Conservation (phyloP, 306 rosid species). For the Erythrophleum fordii region DNA sequence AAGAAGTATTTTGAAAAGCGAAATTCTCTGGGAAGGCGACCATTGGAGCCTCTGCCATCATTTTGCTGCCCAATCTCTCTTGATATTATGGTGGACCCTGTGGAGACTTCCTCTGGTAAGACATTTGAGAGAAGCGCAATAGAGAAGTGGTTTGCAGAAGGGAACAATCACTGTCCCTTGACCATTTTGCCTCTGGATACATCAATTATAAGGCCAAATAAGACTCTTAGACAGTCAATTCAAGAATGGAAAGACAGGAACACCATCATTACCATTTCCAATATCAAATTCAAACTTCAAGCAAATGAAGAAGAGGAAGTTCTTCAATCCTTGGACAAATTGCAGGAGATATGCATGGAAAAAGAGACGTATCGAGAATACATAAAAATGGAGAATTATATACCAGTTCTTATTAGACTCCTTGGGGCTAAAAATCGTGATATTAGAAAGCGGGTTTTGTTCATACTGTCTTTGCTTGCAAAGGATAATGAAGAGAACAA, state of each 20-base stretch:
- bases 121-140: constrained; percentile 75
- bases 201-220: constrained; percentile 56
- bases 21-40: constrained; percentile 57
- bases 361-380: constrained; percentile 61
- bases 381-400: constrained; percentile 59
- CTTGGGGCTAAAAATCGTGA: constrained; percentile 57
- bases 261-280: constrained; percentile 51
- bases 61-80: constrained; percentile 44
- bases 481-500: constrained; percentile 55
- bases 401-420: constrained; percentile 54
- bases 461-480: constrained; percentile 57
- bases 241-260: too few relatives aligned
- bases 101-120: constrained; percentile 61
- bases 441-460: constrained; percentile 51
- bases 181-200: constrained; percentile 54
- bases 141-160: too few relatives aligned
- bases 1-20: constrained; percentile 47
- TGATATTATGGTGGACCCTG: constrained; percentile 72
- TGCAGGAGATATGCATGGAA: constrained; percentile 54
- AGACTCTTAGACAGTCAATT: constrained; percentile 66
- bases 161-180: constrained; percentile 62
- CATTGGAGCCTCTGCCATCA: too few relatives aligned
- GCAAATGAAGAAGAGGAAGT: constrained; percentile 50
- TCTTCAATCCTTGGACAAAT: constrained; percentile 42
- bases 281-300: constrained; percentile 49